Conservation (phyloP, 345 rosid species). For the Aurinia saxatilis region DNA sequence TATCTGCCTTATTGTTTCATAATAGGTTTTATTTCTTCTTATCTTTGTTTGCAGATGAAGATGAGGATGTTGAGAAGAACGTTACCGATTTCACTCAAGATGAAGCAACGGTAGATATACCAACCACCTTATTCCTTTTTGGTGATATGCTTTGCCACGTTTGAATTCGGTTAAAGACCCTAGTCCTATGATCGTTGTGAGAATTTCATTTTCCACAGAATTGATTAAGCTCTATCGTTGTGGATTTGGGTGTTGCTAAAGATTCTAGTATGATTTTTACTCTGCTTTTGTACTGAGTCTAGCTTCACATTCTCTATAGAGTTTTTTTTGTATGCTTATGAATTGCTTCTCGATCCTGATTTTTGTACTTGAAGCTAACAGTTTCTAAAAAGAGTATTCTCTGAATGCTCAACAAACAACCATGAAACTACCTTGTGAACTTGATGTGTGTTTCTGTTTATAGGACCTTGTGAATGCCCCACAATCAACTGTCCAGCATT, state of each 20-base stretch:
- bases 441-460: slow-evolving; percentile 20
- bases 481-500: slow-evolving; percentile 4
- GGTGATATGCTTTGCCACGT: background rate
- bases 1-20: too few species aligned
- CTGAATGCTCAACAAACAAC: too few species aligned
- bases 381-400: too few species aligned
- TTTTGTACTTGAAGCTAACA: too few species aligned
- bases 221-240: too few species aligned
- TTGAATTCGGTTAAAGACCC: background rate
- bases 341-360: background rate
- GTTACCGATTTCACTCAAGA: slow-evolving; percentile 28
- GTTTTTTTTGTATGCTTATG: background rate
- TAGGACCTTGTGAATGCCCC: slow-evolving; percentile 28
- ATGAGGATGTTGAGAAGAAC: slow-evolving; percentile 35
- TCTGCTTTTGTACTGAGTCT: background rate
- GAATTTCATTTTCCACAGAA: too few species aligned
- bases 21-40: background rate
- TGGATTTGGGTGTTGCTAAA: background rate
- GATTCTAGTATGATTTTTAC: background rate
- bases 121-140: slow-evolving; percentile 1
- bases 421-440: too few species aligned
- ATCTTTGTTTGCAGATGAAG: slow-evolving; percentile 35
- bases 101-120: slow-evolving; percentile 34
- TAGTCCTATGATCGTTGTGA: background rate
- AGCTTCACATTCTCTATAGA: background rate